Conservation (phyloP, 176 grass and related monocot species). For the Calamus simplicifolius region DNA sequence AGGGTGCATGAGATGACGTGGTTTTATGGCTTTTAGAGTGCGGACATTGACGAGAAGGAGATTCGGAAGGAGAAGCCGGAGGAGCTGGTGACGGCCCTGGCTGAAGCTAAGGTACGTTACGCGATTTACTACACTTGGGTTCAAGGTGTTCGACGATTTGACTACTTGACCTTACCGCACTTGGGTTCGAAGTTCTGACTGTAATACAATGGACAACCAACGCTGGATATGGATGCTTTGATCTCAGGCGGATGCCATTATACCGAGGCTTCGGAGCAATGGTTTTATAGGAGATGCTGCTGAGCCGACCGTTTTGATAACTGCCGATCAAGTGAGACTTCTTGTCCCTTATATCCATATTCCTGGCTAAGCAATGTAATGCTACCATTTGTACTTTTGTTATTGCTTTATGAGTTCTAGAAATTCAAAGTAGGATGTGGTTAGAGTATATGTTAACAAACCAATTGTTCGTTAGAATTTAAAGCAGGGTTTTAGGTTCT, state of each 20-base stretch:
- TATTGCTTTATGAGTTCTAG: not conserved
- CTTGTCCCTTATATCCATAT: not conserved
- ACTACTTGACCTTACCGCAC: not conserved
- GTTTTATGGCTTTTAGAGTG: constrained; percentile 25
- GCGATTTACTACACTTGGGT: too few relatives aligned
- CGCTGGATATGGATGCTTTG: not conserved
- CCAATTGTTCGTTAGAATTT: too few relatives aligned
- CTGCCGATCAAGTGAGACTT: constrained; percentile 5
- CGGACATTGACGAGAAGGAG: constrained; percentile 74
- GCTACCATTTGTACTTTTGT: not conserved
- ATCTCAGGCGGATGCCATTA: constrained; percentile 48
- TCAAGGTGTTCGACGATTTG: too few relatives aligned
- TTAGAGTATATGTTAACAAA: too few relatives aligned
- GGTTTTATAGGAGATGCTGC: constrained; percentile 3
- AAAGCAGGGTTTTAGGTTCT: too few relatives aligned
- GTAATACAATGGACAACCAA: not conserved
- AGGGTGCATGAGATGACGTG: too few relatives aligned
- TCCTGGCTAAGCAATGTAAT: not conserved
- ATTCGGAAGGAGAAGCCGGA: constrained; percentile 61
- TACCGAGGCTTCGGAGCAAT: constrained; percentile 18
- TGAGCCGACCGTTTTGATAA: not conserved
- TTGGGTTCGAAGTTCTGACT: not conserved
- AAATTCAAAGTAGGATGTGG: too few relatives aligned
- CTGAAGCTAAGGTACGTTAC: constrained; percentile 57
- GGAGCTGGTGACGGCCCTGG: constrained; percentile 60